Base-by-base conservation (phyloP, 139 green algal species). In the Picochlorum sp. region DNA sequence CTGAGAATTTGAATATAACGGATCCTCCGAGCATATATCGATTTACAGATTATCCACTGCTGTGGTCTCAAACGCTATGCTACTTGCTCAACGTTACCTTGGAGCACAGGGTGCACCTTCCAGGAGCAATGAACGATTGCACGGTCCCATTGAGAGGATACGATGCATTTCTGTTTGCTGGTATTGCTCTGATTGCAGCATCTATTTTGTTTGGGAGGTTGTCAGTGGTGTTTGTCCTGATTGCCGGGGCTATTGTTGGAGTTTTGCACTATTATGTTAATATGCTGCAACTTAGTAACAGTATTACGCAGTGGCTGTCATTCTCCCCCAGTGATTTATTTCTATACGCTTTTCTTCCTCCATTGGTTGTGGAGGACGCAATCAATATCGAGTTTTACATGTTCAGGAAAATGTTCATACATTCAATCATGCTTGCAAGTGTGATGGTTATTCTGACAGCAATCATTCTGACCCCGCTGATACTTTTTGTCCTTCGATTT, bases 281-380 rank as follows among this genome's bases (percentile, higher is more conserved):
- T 65, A 69, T 90, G 41, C 63, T 71, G 5, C 56, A 87, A 26
- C 70, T 93, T 18, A 73, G 74, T 44, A 96, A 96, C 63, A 65
- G 74, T 14, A 77, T 92, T 6, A 49, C 79, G 9, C 69, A 92
- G 2, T 96, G 89, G 64, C 64, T 76, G 9, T 62, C 60, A 30
- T 76, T 83, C 34, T 57, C 80, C 58, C 86, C 86, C 1, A 66
- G 76, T 34, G 81, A 86, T 55, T 74, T 91, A 44, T 95, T 95
- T 70, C 85, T 93, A 55, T 95, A 86, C 52, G 77, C 90, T 26
- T 96, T 96, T 67, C 74, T 96, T 67, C 89, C 89, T 41, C 79
- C 79, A 1, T 73, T 85, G 41, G 41, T 83, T n/a, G 59, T 83
- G 30, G 79, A 85, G 21, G 45, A 61, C 6, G 72, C 76, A 23